Evolutionary conservation across 768 basidiomycete genomes (phyloP).

Genomic region (Leucosporidium yakuticum): DNA sequence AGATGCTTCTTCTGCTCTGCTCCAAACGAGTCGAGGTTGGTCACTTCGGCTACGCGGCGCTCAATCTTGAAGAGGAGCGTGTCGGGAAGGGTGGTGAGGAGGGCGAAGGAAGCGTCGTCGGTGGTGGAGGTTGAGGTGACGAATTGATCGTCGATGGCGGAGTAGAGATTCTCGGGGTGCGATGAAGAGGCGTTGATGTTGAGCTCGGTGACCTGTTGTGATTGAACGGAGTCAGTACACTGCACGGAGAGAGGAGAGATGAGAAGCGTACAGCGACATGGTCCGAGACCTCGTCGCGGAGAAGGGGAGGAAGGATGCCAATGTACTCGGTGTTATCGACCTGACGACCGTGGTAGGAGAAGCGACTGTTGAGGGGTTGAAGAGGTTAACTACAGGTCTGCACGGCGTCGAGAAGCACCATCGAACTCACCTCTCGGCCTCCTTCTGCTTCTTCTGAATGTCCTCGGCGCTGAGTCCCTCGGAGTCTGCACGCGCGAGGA

Average conservation of each 20-base stretch:
- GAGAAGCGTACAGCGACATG: neutral
- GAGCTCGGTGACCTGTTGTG: neutral
- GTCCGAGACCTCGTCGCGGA: neutral
- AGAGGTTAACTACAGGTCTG: no score
- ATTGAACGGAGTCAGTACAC: neutral
- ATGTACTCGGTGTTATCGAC: constrained; percentile 5
- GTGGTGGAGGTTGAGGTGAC: neutral
- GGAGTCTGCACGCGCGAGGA: no score
- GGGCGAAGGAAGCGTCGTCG: neutral
- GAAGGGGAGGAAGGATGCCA: neutral
- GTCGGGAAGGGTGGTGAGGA: neutral
- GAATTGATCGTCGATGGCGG: constrained; percentile 5
- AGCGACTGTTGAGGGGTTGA: neutral
- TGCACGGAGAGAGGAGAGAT: neutral
- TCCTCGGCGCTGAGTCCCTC: no score
- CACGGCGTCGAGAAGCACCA: no score
- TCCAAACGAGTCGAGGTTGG: neutral
- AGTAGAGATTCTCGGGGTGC: constrained; percentile 1
- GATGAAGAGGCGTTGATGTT: neutral
- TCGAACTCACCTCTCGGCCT: no score
- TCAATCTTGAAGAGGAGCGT: neutral
- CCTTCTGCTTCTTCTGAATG: no score
- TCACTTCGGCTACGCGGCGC: neutral
- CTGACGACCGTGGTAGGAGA: neutral
- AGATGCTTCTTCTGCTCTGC: neutral